These are phyloP conservation scores for Pestalotiopsis sp. DNA, from an alignment of 2,329 filamentous ascomycete genomes.

Conservation along the genomic window DNA sequence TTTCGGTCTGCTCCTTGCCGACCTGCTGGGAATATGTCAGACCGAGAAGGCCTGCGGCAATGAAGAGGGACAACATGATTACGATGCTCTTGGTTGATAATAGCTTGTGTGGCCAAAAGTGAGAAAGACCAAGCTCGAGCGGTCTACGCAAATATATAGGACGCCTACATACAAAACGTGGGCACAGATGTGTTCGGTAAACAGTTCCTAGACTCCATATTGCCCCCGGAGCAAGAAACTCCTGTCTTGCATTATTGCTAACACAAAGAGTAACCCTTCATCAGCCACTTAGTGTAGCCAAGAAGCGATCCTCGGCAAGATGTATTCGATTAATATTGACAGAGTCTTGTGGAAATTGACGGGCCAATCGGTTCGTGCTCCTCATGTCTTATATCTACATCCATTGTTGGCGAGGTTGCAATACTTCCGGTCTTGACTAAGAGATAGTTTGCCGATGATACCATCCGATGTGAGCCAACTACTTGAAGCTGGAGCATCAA, in stretches of 20 bases:
- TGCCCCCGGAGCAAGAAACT: neutral
- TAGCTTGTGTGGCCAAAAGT: neutral
- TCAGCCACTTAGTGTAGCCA: neutral
- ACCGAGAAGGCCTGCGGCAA: conserved; percentile 37
- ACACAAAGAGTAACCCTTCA: neutral
- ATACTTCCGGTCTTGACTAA: neutral
- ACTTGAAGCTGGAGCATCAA: neutral
- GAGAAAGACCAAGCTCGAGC: too few species aligned
- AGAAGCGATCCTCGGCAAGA: neutral
- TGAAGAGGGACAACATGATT: conserved; percentile 31
- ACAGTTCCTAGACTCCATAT: neutral
- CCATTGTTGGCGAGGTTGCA: neutral
- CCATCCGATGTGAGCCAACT: neutral
- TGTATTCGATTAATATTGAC: neutral
- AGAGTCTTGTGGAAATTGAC: neutral
- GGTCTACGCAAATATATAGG: neutral
- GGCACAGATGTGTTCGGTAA: neutral
- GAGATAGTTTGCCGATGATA: neutral
- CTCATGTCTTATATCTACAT: neutral
- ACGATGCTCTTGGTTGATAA: conserved; percentile 5
- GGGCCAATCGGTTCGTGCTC: neutral
- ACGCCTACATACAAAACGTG: neutral
- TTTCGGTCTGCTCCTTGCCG: conserved; percentile 42
- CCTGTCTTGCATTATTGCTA: neutral
- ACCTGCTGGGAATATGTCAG: conserved; percentile 44